Conservation (phyloP, 2,329 filamentous ascomycete genomes). For the Colletotrichum somersetense region DNA sequence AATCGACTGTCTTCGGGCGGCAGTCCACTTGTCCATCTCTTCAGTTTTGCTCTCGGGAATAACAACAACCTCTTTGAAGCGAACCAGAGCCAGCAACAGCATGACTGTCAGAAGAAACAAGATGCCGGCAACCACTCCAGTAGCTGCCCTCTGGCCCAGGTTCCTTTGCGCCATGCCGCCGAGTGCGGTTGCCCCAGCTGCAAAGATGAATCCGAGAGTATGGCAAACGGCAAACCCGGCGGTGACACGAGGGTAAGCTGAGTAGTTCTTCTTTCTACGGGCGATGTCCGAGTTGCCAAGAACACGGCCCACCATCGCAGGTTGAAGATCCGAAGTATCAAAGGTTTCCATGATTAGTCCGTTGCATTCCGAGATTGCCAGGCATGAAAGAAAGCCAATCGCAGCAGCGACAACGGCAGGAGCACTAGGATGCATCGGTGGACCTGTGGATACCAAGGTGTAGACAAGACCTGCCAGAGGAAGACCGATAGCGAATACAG, state of each 20-base stretch:
- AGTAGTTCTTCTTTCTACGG: conserved; percentile 75
- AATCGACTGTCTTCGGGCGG: conserved; percentile 63
- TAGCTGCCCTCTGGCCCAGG: conserved; percentile 76
- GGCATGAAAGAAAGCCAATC: conserved; percentile 77
- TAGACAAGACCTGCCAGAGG: conserved; percentile 77
- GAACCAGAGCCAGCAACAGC: conserved; percentile 71
- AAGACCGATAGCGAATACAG: conserved; percentile 75
- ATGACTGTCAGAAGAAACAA: conserved; percentile 74
- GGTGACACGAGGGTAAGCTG: conserved; percentile 79
- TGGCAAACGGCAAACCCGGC: conserved; percentile 81
- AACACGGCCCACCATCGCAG: conserved; percentile 74
- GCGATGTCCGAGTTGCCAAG: conserved; percentile 54
- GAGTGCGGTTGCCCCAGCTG: conserved; percentile 75
- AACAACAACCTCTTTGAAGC: conserved; percentile 76
- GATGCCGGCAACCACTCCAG: conserved; percentile 76
- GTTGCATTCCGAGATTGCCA: conserved; percentile 82
- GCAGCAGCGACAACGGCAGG: conserved; percentile 75
- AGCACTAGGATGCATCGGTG: conserved; percentile 69
- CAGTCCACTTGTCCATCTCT: conserved; percentile 66
- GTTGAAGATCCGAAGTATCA: conserved; percentile 83
- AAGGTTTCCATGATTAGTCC: conserved; percentile 85
- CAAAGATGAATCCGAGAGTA: conserved; percentile 75
- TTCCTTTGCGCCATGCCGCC: conserved; percentile 76
- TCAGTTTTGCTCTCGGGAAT: conserved; percentile 71
- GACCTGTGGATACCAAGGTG: conserved; percentile 74